Conservation (phyloP, 371 early-diverging fungal genomes). For the Amoeboaphelidium protococcarum region DNA sequence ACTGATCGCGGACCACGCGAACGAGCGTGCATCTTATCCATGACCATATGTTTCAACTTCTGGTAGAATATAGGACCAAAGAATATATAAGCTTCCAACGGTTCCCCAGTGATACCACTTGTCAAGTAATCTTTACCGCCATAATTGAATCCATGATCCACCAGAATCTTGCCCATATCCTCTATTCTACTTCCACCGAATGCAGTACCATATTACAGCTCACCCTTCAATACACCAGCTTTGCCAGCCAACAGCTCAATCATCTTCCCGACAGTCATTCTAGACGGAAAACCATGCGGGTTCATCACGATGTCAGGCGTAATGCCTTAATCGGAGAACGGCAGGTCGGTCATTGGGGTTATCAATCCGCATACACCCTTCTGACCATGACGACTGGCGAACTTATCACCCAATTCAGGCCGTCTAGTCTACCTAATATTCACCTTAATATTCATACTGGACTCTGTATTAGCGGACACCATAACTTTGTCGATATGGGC, state of each 20-base stretch:
- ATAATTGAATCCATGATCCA: slow-evolving; percentile 87
- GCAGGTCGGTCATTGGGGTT: slow-evolving; percentile 95
- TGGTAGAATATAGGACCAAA: slow-evolving; percentile 97
- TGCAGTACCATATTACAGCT: slow-evolving; percentile 85
- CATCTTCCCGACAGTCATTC: slow-evolving; percentile 99
- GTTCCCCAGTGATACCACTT: slow-evolving; percentile 78
- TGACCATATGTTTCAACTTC: slow-evolving; percentile 98
- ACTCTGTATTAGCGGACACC: slow-evolving; percentile 76
- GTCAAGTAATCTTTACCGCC: slow-evolving; percentile 97
- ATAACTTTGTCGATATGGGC: slow-evolving; percentile 31
- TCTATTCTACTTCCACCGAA: slow-evolving; percentile 89
- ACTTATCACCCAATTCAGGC: slow-evolving; percentile 98
- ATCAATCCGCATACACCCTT: slow-evolving; percentile 98
- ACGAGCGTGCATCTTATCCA: slow-evolving; percentile 98
- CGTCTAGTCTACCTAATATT: slow-evolving; percentile 83
- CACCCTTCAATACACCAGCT: slow-evolving; percentile 82
- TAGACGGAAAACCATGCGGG: slow-evolving; percentile 99
- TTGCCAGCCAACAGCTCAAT: slow-evolving; percentile 95
- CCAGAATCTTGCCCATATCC: slow-evolving; percentile 78
- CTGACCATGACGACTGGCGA: slow-evolving; percentile 98
- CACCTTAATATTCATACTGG: slow-evolving; percentile 82
- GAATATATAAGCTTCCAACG: slow-evolving; percentile 82
- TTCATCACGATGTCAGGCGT: slow-evolving; percentile 99
- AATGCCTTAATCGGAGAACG: slow-evolving; percentile 90
- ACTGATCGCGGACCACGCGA: slow-evolving; percentile 84